Base-by-base conservation (phyloP, 345 rosid species). In the Orychophragmus violaceus region DNA sequence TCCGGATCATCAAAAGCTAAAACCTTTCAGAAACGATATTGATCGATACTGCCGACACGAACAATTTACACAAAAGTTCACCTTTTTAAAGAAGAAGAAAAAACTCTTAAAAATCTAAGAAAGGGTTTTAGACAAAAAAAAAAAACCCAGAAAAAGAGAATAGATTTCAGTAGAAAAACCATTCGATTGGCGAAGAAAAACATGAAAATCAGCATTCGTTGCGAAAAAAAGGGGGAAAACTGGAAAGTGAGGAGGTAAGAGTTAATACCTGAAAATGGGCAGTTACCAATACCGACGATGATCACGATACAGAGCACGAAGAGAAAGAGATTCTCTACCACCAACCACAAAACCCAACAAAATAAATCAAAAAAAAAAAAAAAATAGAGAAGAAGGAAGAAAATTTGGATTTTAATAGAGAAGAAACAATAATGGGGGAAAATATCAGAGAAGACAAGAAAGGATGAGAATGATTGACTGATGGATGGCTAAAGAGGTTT, bases 401-500 rank as follows among this genome's bases (percentile, higher is more conserved):
- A 58, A 64, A 27, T 48, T 72, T 72, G 66, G 71, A 49, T 36
- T 33, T 62, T 62, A 30, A 62, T 30, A 71, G 57, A 39, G 55
- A 62, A 61, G 29, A 53, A 35, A 71, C 29, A 66, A 59, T 59
- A 74, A 52, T 39, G 28, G 54, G 30, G 8, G 3, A 39, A 32
- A 46, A 52, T 18, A 45, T 60, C 58, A 62, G 52, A 60, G 16
- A 3, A 60, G 19, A 19, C 11, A 44, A 66, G 63, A 61, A 35
- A 67, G 16, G 69, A 68, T 54, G 74, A 74, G 74, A 74, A 68
- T 74, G 78, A 68, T 74, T 61, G 78, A 68, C 68, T 61, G 68
- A 74, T 66, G 52, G 52, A 29, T 29, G n/a, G 36, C 22, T 11
- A 46, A 36, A 56, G 69, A 53, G 21, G 28, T 41, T 74, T 74